phyloP scores from a whole-genome alignment of 345 rosid species.

The Angophora floribunda region DNA sequence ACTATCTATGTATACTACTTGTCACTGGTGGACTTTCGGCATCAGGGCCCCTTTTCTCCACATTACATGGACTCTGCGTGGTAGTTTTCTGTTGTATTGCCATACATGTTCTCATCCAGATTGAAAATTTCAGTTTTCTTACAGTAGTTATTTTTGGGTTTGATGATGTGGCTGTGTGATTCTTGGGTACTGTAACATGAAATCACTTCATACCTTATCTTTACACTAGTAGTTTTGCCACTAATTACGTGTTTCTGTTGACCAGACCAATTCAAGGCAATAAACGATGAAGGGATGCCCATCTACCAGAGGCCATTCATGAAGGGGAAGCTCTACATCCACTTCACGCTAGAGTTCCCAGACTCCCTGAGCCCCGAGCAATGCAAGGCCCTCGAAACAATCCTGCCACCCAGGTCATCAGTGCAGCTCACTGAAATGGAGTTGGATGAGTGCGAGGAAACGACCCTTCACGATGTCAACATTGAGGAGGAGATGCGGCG shows the following conservation, averaged over 20 bases:
- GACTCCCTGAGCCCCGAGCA: constrained; percentile 43
- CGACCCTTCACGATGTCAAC: constrained; percentile 58
- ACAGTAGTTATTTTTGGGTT: background rate
- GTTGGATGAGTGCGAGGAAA: constrained; percentile 64
- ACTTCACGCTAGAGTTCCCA: constrained; percentile 54
- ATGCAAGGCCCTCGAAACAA: constrained; percentile 35
- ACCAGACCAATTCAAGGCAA: constrained; percentile 39
- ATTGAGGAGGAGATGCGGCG: constrained; percentile 51
- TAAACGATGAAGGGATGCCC: constrained; percentile 58
- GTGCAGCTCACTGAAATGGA: constrained; percentile 42
- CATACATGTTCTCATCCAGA: background rate
- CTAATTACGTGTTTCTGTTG: background rate
- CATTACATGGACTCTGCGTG: background rate
- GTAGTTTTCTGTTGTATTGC: background rate
- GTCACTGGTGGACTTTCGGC: background rate
- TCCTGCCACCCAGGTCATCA: constrained; percentile 32
- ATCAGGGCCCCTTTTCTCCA: background rate
- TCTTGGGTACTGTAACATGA: background rate
- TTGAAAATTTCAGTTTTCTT: background rate
- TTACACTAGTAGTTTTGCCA: background rate
- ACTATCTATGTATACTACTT: background rate
- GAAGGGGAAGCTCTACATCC: constrained; percentile 57
- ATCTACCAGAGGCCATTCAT: constrained; percentile 49
- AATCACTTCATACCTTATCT: background rate
- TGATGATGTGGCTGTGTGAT: background rate